Base-by-base conservation (phyloP, 1,284 basidiomycete species). In the Puccinia triticina region DNA sequence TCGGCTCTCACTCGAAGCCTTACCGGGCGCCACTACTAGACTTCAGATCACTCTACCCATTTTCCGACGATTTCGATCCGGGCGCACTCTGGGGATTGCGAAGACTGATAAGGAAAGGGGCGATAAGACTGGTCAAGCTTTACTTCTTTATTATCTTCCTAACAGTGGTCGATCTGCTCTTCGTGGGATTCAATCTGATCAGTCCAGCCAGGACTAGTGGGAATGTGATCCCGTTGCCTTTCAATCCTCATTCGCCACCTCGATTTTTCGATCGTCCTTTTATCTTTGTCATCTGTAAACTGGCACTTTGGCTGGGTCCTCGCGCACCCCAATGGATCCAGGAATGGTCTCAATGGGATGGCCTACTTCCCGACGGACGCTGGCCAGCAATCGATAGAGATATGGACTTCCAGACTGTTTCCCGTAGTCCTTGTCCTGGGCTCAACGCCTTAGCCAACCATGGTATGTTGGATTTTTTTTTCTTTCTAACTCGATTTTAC, bases 191-290 rank as follows among this genome's bases (percentile, higher is more conserved):
- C 23, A 72, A 72, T 34, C 48, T 53, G 2, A 29, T 72, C 48
- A 72, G 23, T 48, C 69, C 69, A 29, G n/a, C 43, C 48, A 72
- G 69, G 69, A 72, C 40, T 4, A 21, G 26, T 48, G 81, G 77
- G 69, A 72, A 72, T 72, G 69, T 72, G 43, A 74, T 83, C n/a
- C 83, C 83, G 7, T 23, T 40, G 26, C 75, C 48, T 0, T 84
- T 83, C 69, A 80, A 77, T 32, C 83, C 84, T 40, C 26, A 37
- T 18, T 29, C 57, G 4, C 84, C 84, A 32, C 84, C 84, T 43
- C 26, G 46, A 37, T 50, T 83, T 59, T n/a, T 32, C 40, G n/a
- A 71, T n/a, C 50, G 66, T 67, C 84, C 83, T 3, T 16, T 83
- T 59, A 29, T 55, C n/a, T 83, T 72, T 67, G 0, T 66, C 0